Base-by-base conservation (phyloP, 2,329 filamentous ascomycete species). In the Claviceps paspali region DNA sequence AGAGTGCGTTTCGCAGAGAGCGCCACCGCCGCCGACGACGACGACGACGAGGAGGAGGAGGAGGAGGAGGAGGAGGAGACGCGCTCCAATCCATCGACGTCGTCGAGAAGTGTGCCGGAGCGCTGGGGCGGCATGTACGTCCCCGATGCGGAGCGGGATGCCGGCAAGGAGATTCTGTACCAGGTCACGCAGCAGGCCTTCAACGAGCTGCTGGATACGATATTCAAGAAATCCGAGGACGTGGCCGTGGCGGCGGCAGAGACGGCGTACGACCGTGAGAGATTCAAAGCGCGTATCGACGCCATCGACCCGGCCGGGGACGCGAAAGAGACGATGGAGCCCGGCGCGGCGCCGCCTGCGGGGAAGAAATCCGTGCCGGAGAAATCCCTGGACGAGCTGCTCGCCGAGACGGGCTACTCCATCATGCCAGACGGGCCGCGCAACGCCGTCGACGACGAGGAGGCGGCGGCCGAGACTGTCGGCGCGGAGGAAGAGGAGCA, bases 141-240 rank as follows among this genome's bases (percentile, higher is more conserved):
- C 12, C 81, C 82, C 1, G 76, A 82, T 45, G 78, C 80, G 1
- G 86, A 94, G 54, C 72, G 71, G 41, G 86, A 94, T 53, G 77
- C 84, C 5, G 85, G 84, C 27, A 84, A 81, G 47, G 85, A 96
- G 52, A 81, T 95, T 4, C 63, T 96, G 1, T 95, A 93, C 51
- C 83, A 94, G 54, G 77, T 92, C 23, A 86, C 84, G 0, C 86
- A 95, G 55, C 82, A 94, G 56, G 57, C 85, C 0, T 84, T 94
- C 61, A 95, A 96, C 50, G 86, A 96, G 57, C 65, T 96, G 2
- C 71, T 98, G 0, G 84, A 96, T 51, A 70, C 77, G 1, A 67
- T 98, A 0, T 98, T 98, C 62, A 80, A 80, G 47, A 66, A 70
- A 4, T 79, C 80, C 45, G 88, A 96, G 55, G 78, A 87, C 44